These are phyloP conservation scores for Trichosanthes truncata DNA, from an alignment of 306 rosid species.

Conservation along the genomic window DNA sequence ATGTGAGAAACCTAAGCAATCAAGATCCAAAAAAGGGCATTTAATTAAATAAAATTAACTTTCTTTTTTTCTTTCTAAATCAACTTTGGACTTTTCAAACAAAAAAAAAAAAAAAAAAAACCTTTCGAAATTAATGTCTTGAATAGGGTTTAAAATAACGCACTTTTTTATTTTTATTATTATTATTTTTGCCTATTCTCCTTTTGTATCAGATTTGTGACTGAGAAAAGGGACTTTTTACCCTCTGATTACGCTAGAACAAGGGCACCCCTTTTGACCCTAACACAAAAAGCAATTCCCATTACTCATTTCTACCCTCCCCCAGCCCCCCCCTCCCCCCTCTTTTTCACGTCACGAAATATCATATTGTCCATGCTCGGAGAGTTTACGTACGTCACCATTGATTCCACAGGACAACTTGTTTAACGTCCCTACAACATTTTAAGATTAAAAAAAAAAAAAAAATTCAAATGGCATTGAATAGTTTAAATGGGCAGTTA, in stretches of 20 bases:
- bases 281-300: neutral
- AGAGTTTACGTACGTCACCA: neutral
- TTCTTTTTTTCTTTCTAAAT: neutral
- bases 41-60: neutral
- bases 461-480: neutral
- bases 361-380: neutral
- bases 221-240: neutral
- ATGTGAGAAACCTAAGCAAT: conserved; percentile 12
- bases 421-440: neutral
- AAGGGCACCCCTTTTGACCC: conserved; percentile 9
- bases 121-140: neutral
- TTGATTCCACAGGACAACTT: neutral
- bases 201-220: neutral
- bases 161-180: neutral
- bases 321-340: neutral
- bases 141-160: neutral
- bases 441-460: no score
- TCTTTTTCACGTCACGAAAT: neutral
- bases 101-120: no score
- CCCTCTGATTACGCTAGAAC: neutral
- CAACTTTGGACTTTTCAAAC: neutral
- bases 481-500: neutral
- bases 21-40: neutral
- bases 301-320: neutral
- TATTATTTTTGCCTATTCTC: neutral